Evolutionary conservation across 805 yeast species (phyloP), one percentile per base, ranked within the genome.

Genomic region (Wickerhamiella vanderwaltii): DNA sequence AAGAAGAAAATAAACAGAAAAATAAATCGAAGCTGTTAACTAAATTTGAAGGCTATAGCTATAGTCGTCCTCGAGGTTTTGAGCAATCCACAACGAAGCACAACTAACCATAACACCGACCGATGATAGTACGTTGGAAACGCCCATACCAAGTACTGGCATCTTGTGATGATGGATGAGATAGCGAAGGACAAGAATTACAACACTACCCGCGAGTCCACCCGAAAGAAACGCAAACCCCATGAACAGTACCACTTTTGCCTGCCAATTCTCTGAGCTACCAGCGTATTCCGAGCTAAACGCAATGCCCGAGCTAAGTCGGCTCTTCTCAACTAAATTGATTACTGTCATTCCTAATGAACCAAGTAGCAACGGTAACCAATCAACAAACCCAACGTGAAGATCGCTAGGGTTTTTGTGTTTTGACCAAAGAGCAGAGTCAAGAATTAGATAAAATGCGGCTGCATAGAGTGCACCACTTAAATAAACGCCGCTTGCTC

Each of bases 131-230:
- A 91, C 87, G 61, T 88, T 88, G 45, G 84, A 77, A 17, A 85
- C 72, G 13, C 97, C 98, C 95, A 91, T 86, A 4, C 91, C 88
- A 41, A 88, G 69, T 1, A 95, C 85, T 28, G 96, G 96, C 71
- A 80, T 77, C 3, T 75, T 63, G 60, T 72, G 83, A 48, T 79
- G 79, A 49, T 84, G 83, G 51, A 86, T 66, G 44, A 87, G 62
- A 59, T 83, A 91, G 58, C 88, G 83, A 51, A 91, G 67, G 36
- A 87, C 81, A 47, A 91, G 69, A 13, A 91, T 93, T 56, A 86
- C 84, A 51, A 91, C 73, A 2, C 91, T 77, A 1, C 97, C 97
- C 15, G 95, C 85, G 46, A 91, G 64, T 0, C 98, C 97, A 43
- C 95, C 91, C 1, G 97, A 95, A 43, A 91, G 68, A 35, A 88